Conservation (phyloP, 2,329 filamentous ascomycete species). For the Fusarium nurragi region DNA sequence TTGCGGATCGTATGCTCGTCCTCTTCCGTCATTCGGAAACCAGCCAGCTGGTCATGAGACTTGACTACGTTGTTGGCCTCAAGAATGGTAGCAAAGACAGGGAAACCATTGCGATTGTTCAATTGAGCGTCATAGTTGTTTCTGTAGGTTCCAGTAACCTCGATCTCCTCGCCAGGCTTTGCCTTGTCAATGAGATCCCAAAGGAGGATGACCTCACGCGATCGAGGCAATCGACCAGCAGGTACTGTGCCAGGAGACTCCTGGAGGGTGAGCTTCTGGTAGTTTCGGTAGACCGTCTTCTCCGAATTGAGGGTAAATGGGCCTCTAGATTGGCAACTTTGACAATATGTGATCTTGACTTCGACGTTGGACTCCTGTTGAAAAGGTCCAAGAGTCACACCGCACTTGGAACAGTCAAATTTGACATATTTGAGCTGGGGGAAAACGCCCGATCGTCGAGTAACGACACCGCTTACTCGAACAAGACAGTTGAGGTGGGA, state of each 20-base stretch:
- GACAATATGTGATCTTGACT: slow-evolving; percentile 95
- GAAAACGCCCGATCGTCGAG: slow-evolving; percentile 92
- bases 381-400: slow-evolving; percentile 90
- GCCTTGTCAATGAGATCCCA: slow-evolving; percentile 97
- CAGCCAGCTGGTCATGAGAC: slow-evolving; percentile 95
- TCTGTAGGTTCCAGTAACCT: slow-evolving; percentile 94
- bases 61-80: slow-evolving; percentile 98
- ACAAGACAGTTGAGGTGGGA: slow-evolving; percentile 96
- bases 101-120: slow-evolving; percentile 98
- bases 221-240: slow-evolving; percentile 90
- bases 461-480: slow-evolving; percentile 93
- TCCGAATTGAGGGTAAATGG: slow-evolving; percentile 97
- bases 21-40: slow-evolving; percentile 93
- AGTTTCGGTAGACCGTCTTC: slow-evolving; percentile 98
- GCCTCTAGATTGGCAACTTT: slow-evolving; percentile 93
- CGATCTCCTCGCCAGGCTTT: slow-evolving; percentile 97
- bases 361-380: slow-evolving; percentile 97
- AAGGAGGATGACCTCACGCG: slow-evolving; percentile 92
- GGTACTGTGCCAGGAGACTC: slow-evolving; percentile 97
- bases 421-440: slow-evolving; percentile 98
- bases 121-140: slow-evolving; percentile 98
- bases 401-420: slow-evolving; percentile 95
- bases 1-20: slow-evolving; percentile 91
- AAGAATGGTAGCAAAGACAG: slow-evolving; percentile 95
- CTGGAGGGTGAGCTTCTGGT: slow-evolving; percentile 96